phyloP scores from a whole-genome alignment of 192 early-diverging fungal species.

The Thamnidium elegans region DNA sequence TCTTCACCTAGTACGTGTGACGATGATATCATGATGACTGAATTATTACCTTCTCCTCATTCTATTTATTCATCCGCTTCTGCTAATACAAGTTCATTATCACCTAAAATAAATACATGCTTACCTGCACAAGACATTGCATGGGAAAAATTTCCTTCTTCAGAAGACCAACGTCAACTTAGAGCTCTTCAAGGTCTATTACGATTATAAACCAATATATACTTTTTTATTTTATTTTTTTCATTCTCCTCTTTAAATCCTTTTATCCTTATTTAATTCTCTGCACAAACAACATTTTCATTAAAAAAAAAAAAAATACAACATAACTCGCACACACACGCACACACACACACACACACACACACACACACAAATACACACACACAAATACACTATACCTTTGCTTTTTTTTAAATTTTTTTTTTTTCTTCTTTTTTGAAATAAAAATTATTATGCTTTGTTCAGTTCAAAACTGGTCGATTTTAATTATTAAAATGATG shows the following conservation, averaged over 20 bases:
- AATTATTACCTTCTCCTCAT: constrained; percentile 17
- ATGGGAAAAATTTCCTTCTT: constrained; percentile 38
- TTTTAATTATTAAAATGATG: no score
- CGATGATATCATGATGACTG: constrained; percentile 28
- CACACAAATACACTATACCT: no score
- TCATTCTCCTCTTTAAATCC: constrained; percentile 10
- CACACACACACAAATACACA: background rate
- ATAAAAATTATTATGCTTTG: no score
- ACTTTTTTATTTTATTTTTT: background rate
- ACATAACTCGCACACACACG: background rate
- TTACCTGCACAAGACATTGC: constrained; percentile 38
- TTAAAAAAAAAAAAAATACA: no score
- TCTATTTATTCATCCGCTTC: constrained; percentile 13
- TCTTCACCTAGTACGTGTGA: constrained; percentile 38
- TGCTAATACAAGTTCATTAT: background rate
- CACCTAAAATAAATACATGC: background rate
- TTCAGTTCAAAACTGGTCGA: no score
- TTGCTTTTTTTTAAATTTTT: background rate
- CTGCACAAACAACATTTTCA: no score
- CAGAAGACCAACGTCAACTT: constrained; percentile 42
- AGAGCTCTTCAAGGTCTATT: constrained; percentile 31
- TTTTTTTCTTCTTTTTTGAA: background rate
- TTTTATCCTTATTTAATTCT: background rate
- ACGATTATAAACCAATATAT: constrained; percentile 17
- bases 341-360: background rate